Base-by-base conservation (phyloP, 2,329 filamentous ascomycete species). In the Epichloe brachyelytri region DNA sequence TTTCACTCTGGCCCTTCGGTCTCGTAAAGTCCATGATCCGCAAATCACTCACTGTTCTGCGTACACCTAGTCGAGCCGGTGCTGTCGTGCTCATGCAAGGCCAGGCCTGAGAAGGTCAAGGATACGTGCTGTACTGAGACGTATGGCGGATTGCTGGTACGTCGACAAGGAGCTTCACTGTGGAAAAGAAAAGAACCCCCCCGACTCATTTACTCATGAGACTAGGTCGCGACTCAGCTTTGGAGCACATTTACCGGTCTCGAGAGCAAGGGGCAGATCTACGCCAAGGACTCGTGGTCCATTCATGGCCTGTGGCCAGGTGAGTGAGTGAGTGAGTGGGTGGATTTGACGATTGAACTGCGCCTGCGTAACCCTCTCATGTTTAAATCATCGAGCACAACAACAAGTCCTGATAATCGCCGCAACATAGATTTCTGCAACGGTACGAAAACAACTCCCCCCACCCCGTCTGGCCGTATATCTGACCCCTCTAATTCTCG, bases 111-210 rank as follows among this genome's bases (percentile, higher is more conserved):
- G 36, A 61, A 68, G 49, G 75, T 78, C 36, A 41, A 40, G 12
- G 80, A 85, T 59, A 75, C 75, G 1, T 85, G 81, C 71, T 85
- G 81, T 58, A 71, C 72, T 15, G 81, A 85, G 67, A 84, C 81
- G 0, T 83, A 70, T 57, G 81, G 81, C 30, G 81, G 81, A 4
- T 69, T 85, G 5, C 60, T 84, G 34, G 66, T 71, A 57, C 54
- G 65, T 58, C 26, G 17, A 26, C 26, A 3, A 26, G 26, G 7
- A 8, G 22, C 7, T 26, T 26, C 7, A 8, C 22, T 6, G 19
- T 20, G 1, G 6, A 48, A 37, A 19, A n/a, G n/a, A 39, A 52
- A 38, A 22, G 5, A 22, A 22, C 20, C 20, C 11, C 12, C 10
- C 10, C 17, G 20, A 20, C 15, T 4, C 20, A 12, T 15, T 19